phyloP scores from a whole-genome alignment of 208 protist genomes.

The Strigomonas galati region DNA sequence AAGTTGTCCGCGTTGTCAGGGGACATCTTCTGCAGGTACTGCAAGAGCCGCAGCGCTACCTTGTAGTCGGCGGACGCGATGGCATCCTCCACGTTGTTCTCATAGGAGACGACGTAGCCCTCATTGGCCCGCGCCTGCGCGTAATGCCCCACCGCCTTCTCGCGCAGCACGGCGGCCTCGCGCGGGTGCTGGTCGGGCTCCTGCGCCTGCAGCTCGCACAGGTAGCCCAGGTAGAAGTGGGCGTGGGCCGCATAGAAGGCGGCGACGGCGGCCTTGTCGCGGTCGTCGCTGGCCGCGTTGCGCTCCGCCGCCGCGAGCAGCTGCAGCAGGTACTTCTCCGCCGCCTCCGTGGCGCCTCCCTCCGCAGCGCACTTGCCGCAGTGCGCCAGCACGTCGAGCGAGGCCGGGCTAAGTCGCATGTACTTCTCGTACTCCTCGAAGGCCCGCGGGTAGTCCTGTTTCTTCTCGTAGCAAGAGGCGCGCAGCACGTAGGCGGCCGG shows the following conservation, averaged over 20 bases:
- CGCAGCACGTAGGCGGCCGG: conserved; percentile 67
- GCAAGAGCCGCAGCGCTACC: conserved; percentile 59
- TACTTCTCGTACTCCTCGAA: conserved; percentile 86
- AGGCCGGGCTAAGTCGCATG: conserved; percentile 59
- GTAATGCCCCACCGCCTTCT: conserved; percentile 43
- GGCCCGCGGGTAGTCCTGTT: conserved; percentile 38
- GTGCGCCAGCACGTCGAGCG: conserved; percentile 70
- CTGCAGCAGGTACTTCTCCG: conserved; percentile 39
- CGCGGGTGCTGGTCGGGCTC: not conserved
- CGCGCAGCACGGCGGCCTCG: conserved; percentile 13
- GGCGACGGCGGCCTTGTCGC: conserved; percentile 11
- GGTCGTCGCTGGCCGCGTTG: conserved; percentile 9
- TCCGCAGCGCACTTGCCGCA: conserved; percentile 81
- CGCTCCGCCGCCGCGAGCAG: conserved; percentile 23
- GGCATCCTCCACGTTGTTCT: conserved; percentile 46
- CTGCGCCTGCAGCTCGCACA: conserved; percentile 18
- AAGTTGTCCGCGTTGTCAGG: conserved; percentile 58
- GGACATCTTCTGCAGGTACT: conserved; percentile 53
- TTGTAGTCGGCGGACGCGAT: conserved; percentile 45
- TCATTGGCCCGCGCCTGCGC: conserved; percentile 32
- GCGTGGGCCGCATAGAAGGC: conserved; percentile 73
- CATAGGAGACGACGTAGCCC: conserved; percentile 60
- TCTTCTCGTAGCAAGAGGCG: conserved; percentile 70
- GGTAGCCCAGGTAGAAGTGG: conserved; percentile 74
- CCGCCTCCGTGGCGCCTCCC: conserved; percentile 50